These are phyloP conservation scores for Syzygium aromaticum DNA, from an alignment of 345 rosid species.

Conservation along the genomic window DNA sequence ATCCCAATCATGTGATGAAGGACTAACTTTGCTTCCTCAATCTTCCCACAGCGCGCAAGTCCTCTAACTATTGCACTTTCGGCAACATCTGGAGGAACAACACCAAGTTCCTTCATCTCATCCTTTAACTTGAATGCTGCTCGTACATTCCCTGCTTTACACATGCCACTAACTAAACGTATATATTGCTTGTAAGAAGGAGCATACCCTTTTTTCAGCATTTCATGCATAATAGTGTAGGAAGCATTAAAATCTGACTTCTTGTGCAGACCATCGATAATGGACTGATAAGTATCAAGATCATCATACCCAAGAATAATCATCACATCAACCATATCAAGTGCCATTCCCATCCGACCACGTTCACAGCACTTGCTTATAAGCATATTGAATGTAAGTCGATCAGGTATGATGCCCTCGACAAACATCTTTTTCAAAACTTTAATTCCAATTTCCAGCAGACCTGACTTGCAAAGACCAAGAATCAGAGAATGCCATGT, in stretches of 20 bases:
- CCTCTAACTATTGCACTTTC: slow-evolving; percentile 90
- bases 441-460: slow-evolving; percentile 57
- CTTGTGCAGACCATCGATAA: slow-evolving; percentile 39
- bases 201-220: slow-evolving; percentile 47
- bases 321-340: slow-evolving; percentile 53
- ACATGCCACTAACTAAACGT: slow-evolving; percentile 51
- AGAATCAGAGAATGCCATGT: slow-evolving; percentile 67
- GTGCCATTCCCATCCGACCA: slow-evolving; percentile 28
- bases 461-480: slow-evolving; percentile 50
- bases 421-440: slow-evolving; percentile 45
- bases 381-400: slow-evolving; percentile 47
- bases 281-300: slow-evolving; percentile 22
- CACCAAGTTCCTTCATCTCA: slow-evolving; percentile 45
- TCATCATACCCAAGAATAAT: slow-evolving; percentile 37
- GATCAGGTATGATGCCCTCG: slow-evolving; percentile 40
- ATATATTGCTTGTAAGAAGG: slow-evolving; percentile 40
- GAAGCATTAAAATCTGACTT: slow-evolving; percentile 45
- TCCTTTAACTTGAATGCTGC: slow-evolving; percentile 60
- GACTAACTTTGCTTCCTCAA: slow-evolving; percentile 59
- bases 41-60: slow-evolving; percentile 70
- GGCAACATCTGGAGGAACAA: slow-evolving; percentile 43
- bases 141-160: slow-evolving; percentile 50
- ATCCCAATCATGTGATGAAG: slow-evolving; percentile 47
- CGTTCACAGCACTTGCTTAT: slow-evolving; percentile 42
- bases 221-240: slow-evolving; percentile 37